phyloP scores from a whole-genome alignment of 108 stramenopile genomes.

The Pseudonitzschia multiseries region DNA sequence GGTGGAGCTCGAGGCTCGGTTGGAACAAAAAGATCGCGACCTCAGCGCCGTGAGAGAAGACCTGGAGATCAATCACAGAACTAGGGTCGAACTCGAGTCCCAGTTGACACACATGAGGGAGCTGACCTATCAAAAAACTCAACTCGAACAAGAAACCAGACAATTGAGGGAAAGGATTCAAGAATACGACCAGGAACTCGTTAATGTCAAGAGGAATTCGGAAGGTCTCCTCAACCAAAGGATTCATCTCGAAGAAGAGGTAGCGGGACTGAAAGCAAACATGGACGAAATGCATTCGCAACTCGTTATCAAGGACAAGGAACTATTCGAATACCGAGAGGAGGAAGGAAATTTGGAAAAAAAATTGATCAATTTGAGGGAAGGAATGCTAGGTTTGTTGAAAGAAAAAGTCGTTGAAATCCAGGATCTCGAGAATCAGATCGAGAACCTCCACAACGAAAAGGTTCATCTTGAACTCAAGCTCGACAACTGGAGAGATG shows the following conservation, averaged over 20 bases:
- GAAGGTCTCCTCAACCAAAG: background rate
- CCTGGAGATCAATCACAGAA: background rate
- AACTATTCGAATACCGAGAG: background rate
- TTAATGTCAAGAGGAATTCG: background rate
- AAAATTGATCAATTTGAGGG: background rate
- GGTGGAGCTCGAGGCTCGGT: background rate
- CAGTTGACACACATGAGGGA: background rate
- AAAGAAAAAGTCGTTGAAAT: background rate
- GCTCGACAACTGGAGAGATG: slow-evolving; percentile 15
- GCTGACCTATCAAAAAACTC: background rate
- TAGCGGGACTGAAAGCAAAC: background rate
- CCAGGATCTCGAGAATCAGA: background rate
- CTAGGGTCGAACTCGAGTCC: background rate
- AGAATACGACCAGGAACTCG: background rate
- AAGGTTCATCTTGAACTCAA: background rate
- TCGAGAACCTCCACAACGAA: slow-evolving; percentile 1
- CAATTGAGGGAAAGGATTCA: background rate
- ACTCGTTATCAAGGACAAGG: background rate
- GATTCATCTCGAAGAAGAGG: background rate
- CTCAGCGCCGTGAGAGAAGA: background rate
- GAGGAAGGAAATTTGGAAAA: slow-evolving; percentile 11
- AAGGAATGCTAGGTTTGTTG: background rate
- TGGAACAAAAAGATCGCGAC: background rate
- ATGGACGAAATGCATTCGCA: background rate
- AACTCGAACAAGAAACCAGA: background rate